Conservation (phyloP, 2,329 filamentous ascomycete species). For the Drechslerella dactyloides region DNA sequence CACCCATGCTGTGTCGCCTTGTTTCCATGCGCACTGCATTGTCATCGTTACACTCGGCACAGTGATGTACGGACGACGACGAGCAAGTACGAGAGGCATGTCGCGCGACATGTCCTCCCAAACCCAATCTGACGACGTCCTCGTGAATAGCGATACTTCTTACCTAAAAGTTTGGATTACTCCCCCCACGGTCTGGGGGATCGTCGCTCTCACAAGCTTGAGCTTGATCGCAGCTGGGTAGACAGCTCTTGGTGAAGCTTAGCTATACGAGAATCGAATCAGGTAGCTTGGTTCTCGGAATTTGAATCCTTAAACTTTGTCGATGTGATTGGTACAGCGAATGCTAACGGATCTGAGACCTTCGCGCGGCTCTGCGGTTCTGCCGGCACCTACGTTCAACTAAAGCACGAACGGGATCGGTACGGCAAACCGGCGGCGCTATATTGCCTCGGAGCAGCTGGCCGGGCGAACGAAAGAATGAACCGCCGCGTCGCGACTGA, state of each 20-base stretch:
- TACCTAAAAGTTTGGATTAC: background rate
- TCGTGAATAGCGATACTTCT: background rate
- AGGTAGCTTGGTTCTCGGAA: background rate
- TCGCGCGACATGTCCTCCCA: constrained; percentile 5
- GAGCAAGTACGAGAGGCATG: background rate
- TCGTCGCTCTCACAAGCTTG: background rate
- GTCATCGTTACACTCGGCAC: constrained; percentile 1
- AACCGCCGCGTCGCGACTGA: background rate
- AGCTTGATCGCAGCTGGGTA: background rate
- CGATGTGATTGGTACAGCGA: no score
- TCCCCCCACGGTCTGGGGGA: background rate
- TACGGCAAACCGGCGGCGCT: constrained; percentile 35
- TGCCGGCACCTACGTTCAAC: constrained; percentile 26
- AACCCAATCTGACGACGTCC: background rate
- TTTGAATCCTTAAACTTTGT: background rate
- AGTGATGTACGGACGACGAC: background rate
- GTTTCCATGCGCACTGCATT: background rate
- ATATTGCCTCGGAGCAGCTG: constrained; percentile 17
- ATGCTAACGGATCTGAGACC: background rate
- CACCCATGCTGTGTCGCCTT: background rate
- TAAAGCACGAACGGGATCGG: constrained; percentile 48
- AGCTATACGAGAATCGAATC: background rate
- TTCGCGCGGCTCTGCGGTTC: constrained; percentile 39
- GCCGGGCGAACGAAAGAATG: constrained; percentile 18
- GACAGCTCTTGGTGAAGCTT: background rate